Percentiles rank a stretch among this genome's conserved stretches.
phyloP scores from a whole-genome alignment of 768 basidiomycete genomes.

The Lactarius deliciosus region DNA sequence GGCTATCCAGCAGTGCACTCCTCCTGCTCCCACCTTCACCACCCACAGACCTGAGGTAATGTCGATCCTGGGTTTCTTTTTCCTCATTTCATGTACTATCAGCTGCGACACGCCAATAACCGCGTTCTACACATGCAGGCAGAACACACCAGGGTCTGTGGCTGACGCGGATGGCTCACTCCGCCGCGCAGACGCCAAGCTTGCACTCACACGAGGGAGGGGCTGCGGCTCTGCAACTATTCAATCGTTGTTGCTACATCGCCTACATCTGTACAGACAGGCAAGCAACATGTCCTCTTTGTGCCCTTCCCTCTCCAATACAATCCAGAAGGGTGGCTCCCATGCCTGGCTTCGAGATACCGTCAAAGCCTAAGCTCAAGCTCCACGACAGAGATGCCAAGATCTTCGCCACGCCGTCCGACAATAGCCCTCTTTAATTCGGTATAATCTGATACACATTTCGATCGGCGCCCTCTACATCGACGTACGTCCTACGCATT shows the following conservation, averaged over 20 bases:
- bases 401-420: slow-evolving; percentile 67
- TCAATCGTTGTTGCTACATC: slow-evolving; percentile 17
- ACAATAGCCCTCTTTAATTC: slow-evolving; percentile 29
- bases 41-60: no score
- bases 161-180: no score
- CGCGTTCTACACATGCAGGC: no score
- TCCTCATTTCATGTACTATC: no score
- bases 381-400: slow-evolving; percentile 54
- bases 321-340: slow-evolving; percentile 43
- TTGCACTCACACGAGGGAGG: no score
- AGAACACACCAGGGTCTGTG: no score
- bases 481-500: slow-evolving; percentile 65
- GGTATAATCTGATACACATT: slow-evolving; percentile 6
- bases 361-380: slow-evolving; percentile 63
- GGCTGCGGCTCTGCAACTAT: not conserved
- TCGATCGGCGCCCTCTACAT: slow-evolving; percentile 64
- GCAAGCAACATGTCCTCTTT: slow-evolving; percentile 23
- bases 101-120: no score
- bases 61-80: no score
- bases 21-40: no score
- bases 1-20: no score
- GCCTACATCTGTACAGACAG: slow-evolving; percentile 20
- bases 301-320: slow-evolving; percentile 40
- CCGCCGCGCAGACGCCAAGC: no score
- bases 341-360: slow-evolving; percentile 61